phyloP scores from a whole-genome alignment of 305 asterid species.

The Lippia alba region DNA sequence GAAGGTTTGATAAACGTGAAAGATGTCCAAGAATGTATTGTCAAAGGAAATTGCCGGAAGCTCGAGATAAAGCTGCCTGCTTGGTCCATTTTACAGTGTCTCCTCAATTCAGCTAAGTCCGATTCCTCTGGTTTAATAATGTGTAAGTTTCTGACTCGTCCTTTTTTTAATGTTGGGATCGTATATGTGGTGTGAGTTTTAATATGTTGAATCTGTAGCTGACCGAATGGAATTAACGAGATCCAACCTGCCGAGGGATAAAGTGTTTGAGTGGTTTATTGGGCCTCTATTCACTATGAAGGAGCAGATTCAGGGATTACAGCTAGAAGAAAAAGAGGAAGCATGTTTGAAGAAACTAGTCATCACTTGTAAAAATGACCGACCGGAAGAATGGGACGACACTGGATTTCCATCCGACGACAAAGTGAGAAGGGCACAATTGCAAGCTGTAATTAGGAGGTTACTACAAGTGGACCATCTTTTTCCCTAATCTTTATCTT shows the following conservation, averaged over 20 bases:
- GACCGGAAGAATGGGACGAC: slow-evolving; percentile 82
- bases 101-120: slow-evolving; percentile 67
- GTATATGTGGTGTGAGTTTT: background rate
- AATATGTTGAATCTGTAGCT: slow-evolving; percentile 44
- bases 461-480: slow-evolving; percentile 29
- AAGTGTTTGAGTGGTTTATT: slow-evolving; percentile 76
- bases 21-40: slow-evolving; percentile 73
- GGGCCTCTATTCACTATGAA: slow-evolving; percentile 79
- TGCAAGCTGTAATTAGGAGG: slow-evolving; percentile 89
- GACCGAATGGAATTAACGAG: slow-evolving; percentile 72
- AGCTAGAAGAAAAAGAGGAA: slow-evolving; percentile 64
- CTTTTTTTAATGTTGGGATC: background rate
- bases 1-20: slow-evolving; percentile 71
- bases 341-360: slow-evolving; percentile 61
- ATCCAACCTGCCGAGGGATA: slow-evolving; percentile 72
- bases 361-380: slow-evolving; percentile 58
- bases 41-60: slow-evolving; percentile 76
- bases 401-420: slow-evolving; percentile 71
- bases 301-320: slow-evolving; percentile 78
- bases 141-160: slow-evolving; percentile 45
- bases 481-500: background rate
- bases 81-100: slow-evolving; percentile 78
- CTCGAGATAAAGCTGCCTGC: slow-evolving; percentile 80
- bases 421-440: slow-evolving; percentile 75
- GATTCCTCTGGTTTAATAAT: slow-evolving; percentile 68